Base-by-base conservation (phyloP, 192 early-diverging fungal species). In the Rhizophagus prolifer region DNA sequence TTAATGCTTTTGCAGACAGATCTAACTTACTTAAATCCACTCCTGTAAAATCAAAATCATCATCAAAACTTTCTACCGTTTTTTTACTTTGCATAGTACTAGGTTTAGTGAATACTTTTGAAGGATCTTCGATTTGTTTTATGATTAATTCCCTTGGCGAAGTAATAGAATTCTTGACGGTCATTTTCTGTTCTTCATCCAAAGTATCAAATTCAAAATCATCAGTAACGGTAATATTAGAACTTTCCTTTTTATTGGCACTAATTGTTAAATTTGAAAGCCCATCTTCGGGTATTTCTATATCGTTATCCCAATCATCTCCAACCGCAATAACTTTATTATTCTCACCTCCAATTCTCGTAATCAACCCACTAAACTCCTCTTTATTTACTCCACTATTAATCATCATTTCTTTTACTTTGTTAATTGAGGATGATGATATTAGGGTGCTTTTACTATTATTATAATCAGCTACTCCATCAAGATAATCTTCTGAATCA, bases 231-330 rank as follows among this genome's bases (percentile, higher is more conserved):
- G 14, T 30, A 28, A 6, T 30, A 28, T 16, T 23, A n/a, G 30
- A 31, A 7, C 50, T 21, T 7, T 16, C 12, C 50, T 21, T 54
- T 54, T 54, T 16, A 64, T 64, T 64, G 19, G 13, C 19, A 64
- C 13, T 30, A 64, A 30, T 5, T 19, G 14, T 30, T 16, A 16
- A 64, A 16, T 30, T 30, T 26, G 62, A 0, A 30, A 64, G 30
- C 14, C 62, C 62, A 31, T 26, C 62, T 14, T 64, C 62, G 26
- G 62, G 62, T 26, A 64, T 64, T 64, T 64, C 62, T 26, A 64
- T 64, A 31, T 64, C 62, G 13, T 64, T 64, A 64, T 64, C 62
- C 62, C 62, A 64, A 64, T 64, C 62, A 64, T 64, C 62, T 30
- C 25, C 30, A 16, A 30, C 10, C 23, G 10, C 41, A 44, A 64